phyloP scores from a whole-genome alignment of 495 filamentous ascomycete genomes.

The Amniculicola lignicola region DNA sequence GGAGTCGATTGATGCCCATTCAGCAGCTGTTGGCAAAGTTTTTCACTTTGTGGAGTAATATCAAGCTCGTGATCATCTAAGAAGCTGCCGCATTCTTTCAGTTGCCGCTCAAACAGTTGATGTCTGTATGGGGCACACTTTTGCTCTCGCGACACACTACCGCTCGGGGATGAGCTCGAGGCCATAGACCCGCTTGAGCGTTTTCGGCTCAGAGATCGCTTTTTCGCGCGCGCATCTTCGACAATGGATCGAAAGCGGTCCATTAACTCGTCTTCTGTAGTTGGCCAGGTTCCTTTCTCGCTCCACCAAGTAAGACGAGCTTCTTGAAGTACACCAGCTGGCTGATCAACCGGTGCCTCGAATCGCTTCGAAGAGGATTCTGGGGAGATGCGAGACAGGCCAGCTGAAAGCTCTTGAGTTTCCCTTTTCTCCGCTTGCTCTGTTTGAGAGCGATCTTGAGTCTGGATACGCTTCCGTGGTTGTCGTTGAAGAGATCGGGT shows the following conservation, averaged over 20 bases:
- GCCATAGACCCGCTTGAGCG: slow-evolving; percentile 36
- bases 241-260: not conserved
- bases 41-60: slow-evolving; percentile 19
- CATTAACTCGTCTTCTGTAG: not conserved
- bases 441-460: not conserved
- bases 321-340: too few relatives aligned
- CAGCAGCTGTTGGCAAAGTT: slow-evolving; percentile 22
- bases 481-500: too few relatives aligned
- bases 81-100: slow-evolving; percentile 15
- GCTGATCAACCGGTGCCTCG: too few relatives aligned
- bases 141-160: slow-evolving; percentile 41
- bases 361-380: too few relatives aligned
- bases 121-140: slow-evolving; percentile 45
- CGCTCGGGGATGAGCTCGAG: slow-evolving; percentile 43
- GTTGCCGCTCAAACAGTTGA: slow-evolving; percentile 20
- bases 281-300: not conserved
- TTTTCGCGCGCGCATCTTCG: slow-evolving; percentile 14
- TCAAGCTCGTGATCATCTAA: slow-evolving; percentile 16
- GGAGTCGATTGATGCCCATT: slow-evolving; percentile 12
- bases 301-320: not conserved
- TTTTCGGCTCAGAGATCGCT: slow-evolving; percentile 42
- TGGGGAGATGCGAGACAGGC: too few relatives aligned
- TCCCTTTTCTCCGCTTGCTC: not conserved
- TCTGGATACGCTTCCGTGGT: not conserved
- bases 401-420: too few relatives aligned